Evolutionary conservation across 441 rosid genomes (phyloP).

Genomic region (Pelargonium australe): DNA sequence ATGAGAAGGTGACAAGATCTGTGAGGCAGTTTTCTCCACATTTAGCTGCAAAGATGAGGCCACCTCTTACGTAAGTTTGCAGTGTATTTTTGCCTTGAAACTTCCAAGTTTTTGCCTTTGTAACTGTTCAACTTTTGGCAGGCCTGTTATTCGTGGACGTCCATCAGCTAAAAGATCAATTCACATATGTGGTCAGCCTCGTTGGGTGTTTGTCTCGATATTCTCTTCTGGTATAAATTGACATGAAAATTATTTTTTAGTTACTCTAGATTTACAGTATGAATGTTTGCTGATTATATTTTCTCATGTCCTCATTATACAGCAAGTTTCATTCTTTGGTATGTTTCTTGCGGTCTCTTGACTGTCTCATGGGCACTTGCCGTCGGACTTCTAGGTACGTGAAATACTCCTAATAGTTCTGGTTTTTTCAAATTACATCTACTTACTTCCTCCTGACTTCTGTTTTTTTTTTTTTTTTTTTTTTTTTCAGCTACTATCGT

Average conservation of each 20-base stretch:
- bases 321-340: conserved; percentile 11
- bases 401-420: neutral
- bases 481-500: conserved; percentile 12
- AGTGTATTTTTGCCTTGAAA: neutral
- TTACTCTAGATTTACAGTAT: neutral
- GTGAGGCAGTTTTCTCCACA: conserved; percentile 21
- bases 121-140: neutral
- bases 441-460: neutral
- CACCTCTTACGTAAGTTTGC: conserved; percentile 5
- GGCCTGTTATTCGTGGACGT: conserved; percentile 20
- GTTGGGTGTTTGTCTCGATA: conserved; percentile 19
- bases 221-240: conserved; percentile 12
- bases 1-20: conserved; percentile 15
- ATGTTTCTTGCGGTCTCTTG: conserved; percentile 14
- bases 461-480: neutral
- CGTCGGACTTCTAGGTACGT: conserved; percentile 15
- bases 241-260: neutral
- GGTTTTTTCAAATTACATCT: neutral
- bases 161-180: conserved; percentile 17
- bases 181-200: conserved; percentile 15
- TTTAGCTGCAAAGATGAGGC: conserved; percentile 22
- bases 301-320: conserved; percentile 5
- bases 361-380: conserved; percentile 16
- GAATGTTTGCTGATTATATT: neutral
- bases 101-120: neutral